Evolutionary conservation across 2,329 filamentous ascomycete genomes (phyloP).

Genomic region (Diplodia seriata): DNA sequence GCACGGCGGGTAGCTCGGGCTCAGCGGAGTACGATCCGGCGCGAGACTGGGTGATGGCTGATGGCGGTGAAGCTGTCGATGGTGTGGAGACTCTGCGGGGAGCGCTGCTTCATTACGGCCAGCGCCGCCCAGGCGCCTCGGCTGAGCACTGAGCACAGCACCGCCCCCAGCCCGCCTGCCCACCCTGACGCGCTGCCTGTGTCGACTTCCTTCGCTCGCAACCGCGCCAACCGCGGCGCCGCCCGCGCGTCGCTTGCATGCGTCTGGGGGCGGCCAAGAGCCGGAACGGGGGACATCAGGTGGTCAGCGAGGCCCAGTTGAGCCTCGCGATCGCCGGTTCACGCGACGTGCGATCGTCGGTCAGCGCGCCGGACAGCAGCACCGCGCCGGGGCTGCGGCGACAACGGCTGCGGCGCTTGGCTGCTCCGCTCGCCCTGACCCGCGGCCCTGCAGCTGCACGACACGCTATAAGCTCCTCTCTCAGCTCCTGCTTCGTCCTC

Average conservation of each 20-base stretch:
- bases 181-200: background rate
- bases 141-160: background rate
- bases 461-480: slow-evolving; percentile 27
- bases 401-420: slow-evolving; percentile 23
- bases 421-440: slow-evolving; percentile 5
- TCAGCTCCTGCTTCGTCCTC: background rate
- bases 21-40: slow-evolving; percentile 30
- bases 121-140: background rate
- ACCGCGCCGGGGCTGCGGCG: slow-evolving; percentile 10
- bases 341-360: slow-evolving; percentile 23
- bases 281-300: background rate
- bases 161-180: background rate
- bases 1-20: slow-evolving; percentile 14
- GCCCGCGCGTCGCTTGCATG: background rate
- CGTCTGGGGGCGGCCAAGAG: slow-evolving; percentile 4
- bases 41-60: background rate
- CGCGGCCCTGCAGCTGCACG: slow-evolving; percentile 26
- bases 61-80: slow-evolving; percentile 28
- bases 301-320: slow-evolving; percentile 10
- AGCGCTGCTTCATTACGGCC: slow-evolving; percentile 2
- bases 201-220: background rate
- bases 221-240: background rate
- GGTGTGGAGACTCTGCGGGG: slow-evolving; percentile 28
- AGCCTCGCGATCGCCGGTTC: slow-evolving; percentile 20
- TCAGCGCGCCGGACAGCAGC: slow-evolving; percentile 5